Base-by-base conservation (phyloP, 2,329 filamentous ascomycete species). In the Acrodontium crateriforme region DNA sequence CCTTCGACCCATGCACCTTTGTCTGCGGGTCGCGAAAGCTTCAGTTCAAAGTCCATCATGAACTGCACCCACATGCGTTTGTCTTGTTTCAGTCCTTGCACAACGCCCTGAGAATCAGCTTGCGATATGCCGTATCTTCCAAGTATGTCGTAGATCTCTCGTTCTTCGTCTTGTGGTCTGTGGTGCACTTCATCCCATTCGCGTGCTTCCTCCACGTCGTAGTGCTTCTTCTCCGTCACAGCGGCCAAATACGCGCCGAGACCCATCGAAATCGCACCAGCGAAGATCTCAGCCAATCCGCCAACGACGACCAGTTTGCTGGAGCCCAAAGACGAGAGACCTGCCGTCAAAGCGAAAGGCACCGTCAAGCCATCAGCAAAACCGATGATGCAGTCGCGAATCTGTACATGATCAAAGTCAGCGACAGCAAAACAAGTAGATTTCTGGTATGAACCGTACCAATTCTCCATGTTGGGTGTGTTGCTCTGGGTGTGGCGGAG, bases 351-450 rank as follows among this genome's bases (percentile, higher is more conserved):
- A 10, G 79, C 79, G 41, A 85, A 85, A 0, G 79, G 79, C 0
- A 85, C 79, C 0, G 79, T 85, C 41, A 85, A 63, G 10, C 79
- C 79, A 46, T 85, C 79, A 1, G 78, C 75, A 41, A 84, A 73
- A 29, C 79, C 79, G 40, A 85, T 75, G 35, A 79, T 82, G 37
- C 74, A 64, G 51, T 81, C 74, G 24, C 67, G 63, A 10, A 75
- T 53, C 28, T n/a, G n/a, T n/a, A n/a, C n/a, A n/a, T n/a, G n/a
- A n/a, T n/a, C n/a, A n/a, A n/a, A n/a, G n/a, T n/a, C n/a, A n/a
- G n/a, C n/a, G n/a, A n/a, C n/a, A n/a, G n/a, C n/a, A n/a, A n/a
- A n/a, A n/a, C n/a, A n/a, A n/a, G n/a, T n/a, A n/a, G n/a, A n/a
- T n/a, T n/a, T n/a, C n/a, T n/a, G n/a, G n/a, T n/a, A n/a, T n/a